Base-by-base conservation (phyloP, 306 rosid genomes). In the Pueraria montana region DNA sequence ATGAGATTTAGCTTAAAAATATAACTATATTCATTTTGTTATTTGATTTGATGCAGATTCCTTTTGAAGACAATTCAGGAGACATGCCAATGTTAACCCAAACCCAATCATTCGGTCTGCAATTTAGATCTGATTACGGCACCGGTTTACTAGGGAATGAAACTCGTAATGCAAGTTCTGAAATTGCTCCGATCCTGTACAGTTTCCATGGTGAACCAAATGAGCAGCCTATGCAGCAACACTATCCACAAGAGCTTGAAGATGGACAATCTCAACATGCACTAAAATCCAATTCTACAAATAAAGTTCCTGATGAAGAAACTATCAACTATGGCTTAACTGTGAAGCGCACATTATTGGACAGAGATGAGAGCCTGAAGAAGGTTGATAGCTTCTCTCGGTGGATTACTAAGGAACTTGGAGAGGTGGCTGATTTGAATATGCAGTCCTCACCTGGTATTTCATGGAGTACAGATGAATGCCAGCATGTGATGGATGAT, bases 351-450 rank as follows among this genome's bases (percentile, higher is more conserved):
- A 64, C 91, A 79, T 88, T 94, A 87, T 77, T 89, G 69, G 91
- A 85, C 82, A 77, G 85, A 42, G 93, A 86, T n/a, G 95, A 90
- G 80, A 88, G 90, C 88, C 81, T 94, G 83, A 94, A 92, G 92
- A 94, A 94, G 88, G 91, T 94, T 84, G 98, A 94, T 80, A 94
- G 98, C 85, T 94, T 94, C 86, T 91, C 95, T 53, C 89, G 98
- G 30, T 94, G 98, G 98, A 81, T 90, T 76, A 76, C 85, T 71
- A 92, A 75, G 86, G 94, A 89, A 80, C 94, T 94, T 9, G 94
- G 87, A 65, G 98, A 94, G 78, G 97, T 92, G 63, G 97, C 89
- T 87, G 87, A 90, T 86, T 82, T 92, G 73, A 91, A 84, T 56
- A 90, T 92, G 96, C 92, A 91, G 85, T 87, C 96, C 61, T 90